phyloP scores from a whole-genome alignment of 176 grass and related monocot species.

The Lolium multiflorum region DNA sequence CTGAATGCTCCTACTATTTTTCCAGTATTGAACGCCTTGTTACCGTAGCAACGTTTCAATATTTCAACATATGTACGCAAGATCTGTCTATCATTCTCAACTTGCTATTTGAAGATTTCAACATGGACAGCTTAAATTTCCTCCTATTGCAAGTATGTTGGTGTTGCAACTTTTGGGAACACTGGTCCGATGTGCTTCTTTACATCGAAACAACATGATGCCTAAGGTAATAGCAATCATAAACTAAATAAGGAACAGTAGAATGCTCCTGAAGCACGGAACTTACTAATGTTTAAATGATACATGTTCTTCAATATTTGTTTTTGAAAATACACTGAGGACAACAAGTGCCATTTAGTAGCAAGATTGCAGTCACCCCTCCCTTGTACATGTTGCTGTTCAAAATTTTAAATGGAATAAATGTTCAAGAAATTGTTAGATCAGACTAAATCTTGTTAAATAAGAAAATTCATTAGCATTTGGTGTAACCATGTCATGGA shows the following conservation, averaged over 20 bases:
- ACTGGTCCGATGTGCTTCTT: no score
- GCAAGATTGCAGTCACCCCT: conserved; percentile 1
- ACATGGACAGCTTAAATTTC: no score
- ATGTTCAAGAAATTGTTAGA: background rate
- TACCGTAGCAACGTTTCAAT: background rate
- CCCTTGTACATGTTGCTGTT: conserved; percentile 8
- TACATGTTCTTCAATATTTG: no score
- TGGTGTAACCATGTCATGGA: conserved; percentile 8
- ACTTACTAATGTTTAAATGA: no score
- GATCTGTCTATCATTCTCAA: background rate
- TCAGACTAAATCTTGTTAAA: background rate
- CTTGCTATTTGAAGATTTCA: background rate
- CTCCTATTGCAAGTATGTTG: no score
- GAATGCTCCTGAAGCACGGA: no score
- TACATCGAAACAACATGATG: no score
- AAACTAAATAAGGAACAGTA: no score
- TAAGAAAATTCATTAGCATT: conserved; percentile 17
- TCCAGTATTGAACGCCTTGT: background rate
- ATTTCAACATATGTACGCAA: background rate
- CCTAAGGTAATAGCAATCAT: no score
- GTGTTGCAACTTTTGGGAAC: no score
- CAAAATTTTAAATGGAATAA: background rate
- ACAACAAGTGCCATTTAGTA: background rate
- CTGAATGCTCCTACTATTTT: background rate
- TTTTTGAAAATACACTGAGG: no score